Base-by-base conservation (phyloP, 2,329 filamentous ascomycete genomes). In the Xylogone sp. region DNA sequence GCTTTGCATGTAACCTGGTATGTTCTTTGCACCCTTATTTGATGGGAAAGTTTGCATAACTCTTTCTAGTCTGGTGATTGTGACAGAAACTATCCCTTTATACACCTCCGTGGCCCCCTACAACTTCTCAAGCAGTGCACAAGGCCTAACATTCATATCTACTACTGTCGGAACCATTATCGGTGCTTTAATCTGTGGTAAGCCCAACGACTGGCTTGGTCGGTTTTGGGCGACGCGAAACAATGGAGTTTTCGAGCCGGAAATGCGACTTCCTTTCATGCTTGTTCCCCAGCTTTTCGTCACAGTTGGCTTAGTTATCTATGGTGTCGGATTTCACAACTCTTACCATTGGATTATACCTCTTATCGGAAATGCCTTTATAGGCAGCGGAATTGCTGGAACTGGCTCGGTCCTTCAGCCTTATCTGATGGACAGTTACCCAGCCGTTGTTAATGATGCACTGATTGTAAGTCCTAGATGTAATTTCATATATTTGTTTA, bases 201-300 rank as follows among this genome's bases (percentile, higher is more conserved):
- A 13, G 13, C 13, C 8, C 27, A 31, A 31, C 13, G 27, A 31
- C 13, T 13, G 7, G 13, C 8, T 31, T 8, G 13, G 27, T 13
- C 27, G 27, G 42, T 68, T 64, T 13, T 31, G 63, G 13, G 66
- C 71, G 18, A 65, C 64, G 49, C 65, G 61, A 45, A 70, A 74
- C 50, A 58, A 60, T 4, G 74, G 74, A 5, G 59, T 75, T 12
- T 75, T 73, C 51, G 68, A 74, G 59, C 75, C 74, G 2, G 74
- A 76, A 58, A 71, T 62, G 16, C 64, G 74, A 13, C 59, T 76
- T 42, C 68, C 69, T 29, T 51, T 74, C 27, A 62, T 73, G 7
- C 55, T 68, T 39, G 63, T 76, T n/a, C 71, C 73, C 1, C 60
- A 69, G 2, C 22, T 75, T 1, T 62, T 75, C 50, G 73, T 71